Evolutionary conservation across 192 early-diverging fungal genomes (phyloP), one percentile per base, ranked within the genome.

Genomic region (Backusella westeae): DNA sequence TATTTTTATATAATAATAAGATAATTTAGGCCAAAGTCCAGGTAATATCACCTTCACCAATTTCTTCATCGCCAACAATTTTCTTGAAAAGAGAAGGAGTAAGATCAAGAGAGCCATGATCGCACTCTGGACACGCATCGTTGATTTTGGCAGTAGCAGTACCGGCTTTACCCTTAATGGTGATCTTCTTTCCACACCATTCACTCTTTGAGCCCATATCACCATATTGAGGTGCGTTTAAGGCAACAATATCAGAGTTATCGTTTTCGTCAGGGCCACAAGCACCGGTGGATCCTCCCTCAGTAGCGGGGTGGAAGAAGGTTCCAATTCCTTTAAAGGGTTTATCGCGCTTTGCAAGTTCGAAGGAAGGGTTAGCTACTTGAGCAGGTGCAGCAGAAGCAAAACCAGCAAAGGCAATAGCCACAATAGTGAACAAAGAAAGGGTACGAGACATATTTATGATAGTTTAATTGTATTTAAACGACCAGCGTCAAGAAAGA

Each of bases 71-170:
- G 12, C 82, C 89, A 77, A 90, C 81, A 9, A 81, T 63, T 78
- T 90, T 72, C 59, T 87, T 79, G 71, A 89, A 90, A 26, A 87
- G 81, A 8, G 74, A 52, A 9, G 88, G 86, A 21, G 85, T 86
- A 17, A 90, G 75, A 76, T 90, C 89, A 8, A 90, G 79, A 46
- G 83, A 80, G 32, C 89, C 88, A 4, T 46, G 21, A 19, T 79
- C 74, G 76, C 89, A 90, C 1, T 68, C 81, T 0, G 88, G 86
- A 74, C 89, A 90, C 10, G 81, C 82, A 75, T 90, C 89, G 7
- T 79, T 79, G 36, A 90, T 79, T 4, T 38, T 89, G 6, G 86
- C 89, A 69, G 78, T 83, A 35, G 82, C 85, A 39, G 84, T 67
- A 14, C 88, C 88, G 23, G 84, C 80, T 10, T 81, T 69, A n/a